A percentile compares a stretch with the other conserved stretches of the same genome.
Conservation (phyloP, 768 basidiomycete species). For the Sporobolomyces pararoseus region DNA sequence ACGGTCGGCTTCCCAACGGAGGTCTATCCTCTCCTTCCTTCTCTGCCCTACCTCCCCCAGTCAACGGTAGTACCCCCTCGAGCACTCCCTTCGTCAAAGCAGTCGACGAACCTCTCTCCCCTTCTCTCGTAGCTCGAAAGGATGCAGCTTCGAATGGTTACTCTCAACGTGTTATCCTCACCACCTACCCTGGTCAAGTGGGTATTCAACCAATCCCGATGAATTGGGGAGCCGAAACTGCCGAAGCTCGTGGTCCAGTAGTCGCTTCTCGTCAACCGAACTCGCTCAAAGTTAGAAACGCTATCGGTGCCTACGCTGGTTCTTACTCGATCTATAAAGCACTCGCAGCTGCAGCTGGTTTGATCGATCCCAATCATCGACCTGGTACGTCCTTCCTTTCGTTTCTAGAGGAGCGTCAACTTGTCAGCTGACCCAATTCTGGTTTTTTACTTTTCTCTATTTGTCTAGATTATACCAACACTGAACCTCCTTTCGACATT, state of each 20-base stretch:
- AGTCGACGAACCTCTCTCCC: conserved; percentile 25
- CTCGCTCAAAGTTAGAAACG: conserved; percentile 84
- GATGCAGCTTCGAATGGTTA: conserved; percentile 60
- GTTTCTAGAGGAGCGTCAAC: no score
- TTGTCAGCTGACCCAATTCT: no score
- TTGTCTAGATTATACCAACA: conserved; percentile 62
- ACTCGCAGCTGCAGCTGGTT: conserved; percentile 74
- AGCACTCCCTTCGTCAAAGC: conserved; percentile 37
- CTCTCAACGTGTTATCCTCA: conserved; percentile 74
- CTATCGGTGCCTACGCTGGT: conserved; percentile 88
- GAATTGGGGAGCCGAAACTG: conserved; percentile 70
- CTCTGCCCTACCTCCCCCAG: conserved; percentile 11
- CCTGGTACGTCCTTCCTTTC: conserved; percentile 46
- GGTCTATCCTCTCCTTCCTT: background rate
- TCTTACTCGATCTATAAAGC: conserved; percentile 94
- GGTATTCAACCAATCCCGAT: conserved; percentile 76
- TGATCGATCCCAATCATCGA: conserved; percentile 48
- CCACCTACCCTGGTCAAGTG: conserved; percentile 90
- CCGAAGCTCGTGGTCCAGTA: conserved; percentile 71
- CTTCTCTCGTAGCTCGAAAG: conserved; percentile 50
- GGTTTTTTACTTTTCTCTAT: no score
- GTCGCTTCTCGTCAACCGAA: conserved; percentile 65
- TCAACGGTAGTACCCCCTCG: background rate
- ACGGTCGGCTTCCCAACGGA: no score
- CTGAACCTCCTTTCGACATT: conserved; percentile 77